These are phyloP conservation scores for Monosporozyma aerobia DNA, from an alignment of 805 yeast genomes.

Conservation along the genomic window DNA sequence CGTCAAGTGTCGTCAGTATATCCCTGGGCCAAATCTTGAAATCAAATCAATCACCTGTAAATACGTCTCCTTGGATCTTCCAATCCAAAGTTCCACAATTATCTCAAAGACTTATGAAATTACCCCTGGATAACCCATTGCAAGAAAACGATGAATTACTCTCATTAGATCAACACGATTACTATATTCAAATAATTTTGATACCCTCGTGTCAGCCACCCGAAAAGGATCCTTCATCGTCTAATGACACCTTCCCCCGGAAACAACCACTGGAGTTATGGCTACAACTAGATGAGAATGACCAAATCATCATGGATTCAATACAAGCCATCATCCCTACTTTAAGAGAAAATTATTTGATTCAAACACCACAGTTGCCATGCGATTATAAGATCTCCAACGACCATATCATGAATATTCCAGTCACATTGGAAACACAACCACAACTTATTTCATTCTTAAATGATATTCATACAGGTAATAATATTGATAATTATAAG, in stretches of 20 bases:
- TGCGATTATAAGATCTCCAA: constrained; percentile 17
- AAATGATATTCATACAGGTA: neutral
- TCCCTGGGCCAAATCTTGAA: constrained; percentile 21
- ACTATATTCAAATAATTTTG: constrained; percentile 22
- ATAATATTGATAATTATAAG: neutral
- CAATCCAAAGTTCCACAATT: constrained; percentile 21
- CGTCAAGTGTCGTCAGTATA: constrained; percentile 13
- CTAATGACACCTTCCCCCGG: neutral
- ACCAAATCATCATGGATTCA: constrained; percentile 15
- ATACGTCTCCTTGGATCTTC: constrained; percentile 8
- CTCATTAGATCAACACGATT: constrained; percentile 24
- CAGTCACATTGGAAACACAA: constrained; percentile 27
- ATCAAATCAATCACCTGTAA: neutral
- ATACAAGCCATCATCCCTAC: constrained; percentile 18
- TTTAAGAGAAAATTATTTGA: constrained; percentile 11
- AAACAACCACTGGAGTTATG: constrained; percentile 24
- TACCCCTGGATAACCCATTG: constrained; percentile 15
- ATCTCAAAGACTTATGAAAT: constrained; percentile 13
- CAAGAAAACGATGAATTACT: constrained; percentile 7
- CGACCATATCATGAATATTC: constrained; percentile 3
- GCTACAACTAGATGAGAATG: constrained; percentile 25
- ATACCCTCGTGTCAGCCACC: neutral
- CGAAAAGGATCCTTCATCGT: neutral
- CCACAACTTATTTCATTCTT: neutral
- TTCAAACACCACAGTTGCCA: constrained; percentile 21